A percentile compares a stretch with the other conserved stretches of the same genome.
phyloP scores from a whole-genome alignment of 768 basidiomycete genomes.

The Heimioporus sp. region DNA sequence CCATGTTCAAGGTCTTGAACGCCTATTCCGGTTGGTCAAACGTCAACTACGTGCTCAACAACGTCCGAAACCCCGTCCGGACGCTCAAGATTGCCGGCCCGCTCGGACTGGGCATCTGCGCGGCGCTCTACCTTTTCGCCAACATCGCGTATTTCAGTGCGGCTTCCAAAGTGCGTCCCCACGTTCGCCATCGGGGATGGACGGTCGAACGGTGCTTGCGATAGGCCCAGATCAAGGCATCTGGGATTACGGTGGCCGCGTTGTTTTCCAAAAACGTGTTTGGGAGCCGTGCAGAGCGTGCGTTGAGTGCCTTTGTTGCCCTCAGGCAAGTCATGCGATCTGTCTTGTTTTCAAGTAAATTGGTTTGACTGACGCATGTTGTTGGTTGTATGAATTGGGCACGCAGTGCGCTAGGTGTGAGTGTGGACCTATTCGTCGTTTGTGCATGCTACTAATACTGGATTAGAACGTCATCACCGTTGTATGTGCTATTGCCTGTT shows the following conservation, averaged over 20 bases:
- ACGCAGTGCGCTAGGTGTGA: conserved; percentile 36
- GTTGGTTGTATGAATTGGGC: not conserved
- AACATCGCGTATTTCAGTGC: conserved; percentile 58
- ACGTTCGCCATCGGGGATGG: too few relatives aligned
- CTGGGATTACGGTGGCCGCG: conserved; percentile 56
- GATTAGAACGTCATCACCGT: conserved; percentile 32
- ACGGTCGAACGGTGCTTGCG: too few relatives aligned
- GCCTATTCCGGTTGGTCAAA: conserved; percentile 53
- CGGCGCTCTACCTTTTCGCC: conserved; percentile 51
- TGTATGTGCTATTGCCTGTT: conserved; percentile 13
- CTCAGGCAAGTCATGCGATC: conserved; percentile 40
- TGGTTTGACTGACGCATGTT: not conserved
- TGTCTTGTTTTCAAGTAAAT: not conserved
- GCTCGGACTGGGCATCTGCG: conserved; percentile 53
- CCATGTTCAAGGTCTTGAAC: conserved; percentile 56
- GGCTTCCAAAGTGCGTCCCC: conserved; percentile 18
- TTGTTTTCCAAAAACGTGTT: conserved; percentile 62
- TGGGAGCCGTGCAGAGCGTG: conserved; percentile 48
- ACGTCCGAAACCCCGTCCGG: conserved; percentile 56
- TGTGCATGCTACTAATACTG: conserved; percentile 1
- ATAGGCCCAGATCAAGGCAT: conserved; percentile 43
- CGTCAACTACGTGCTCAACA: conserved; percentile 59
- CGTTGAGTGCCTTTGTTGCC: conserved; percentile 54
- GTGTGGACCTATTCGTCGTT: not conserved
- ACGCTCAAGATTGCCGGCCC: conserved; percentile 64